Base-by-base conservation (phyloP, 2,329 filamentous ascomycete genomes). In the Teratosphaeria pseudoeucalypti region DNA sequence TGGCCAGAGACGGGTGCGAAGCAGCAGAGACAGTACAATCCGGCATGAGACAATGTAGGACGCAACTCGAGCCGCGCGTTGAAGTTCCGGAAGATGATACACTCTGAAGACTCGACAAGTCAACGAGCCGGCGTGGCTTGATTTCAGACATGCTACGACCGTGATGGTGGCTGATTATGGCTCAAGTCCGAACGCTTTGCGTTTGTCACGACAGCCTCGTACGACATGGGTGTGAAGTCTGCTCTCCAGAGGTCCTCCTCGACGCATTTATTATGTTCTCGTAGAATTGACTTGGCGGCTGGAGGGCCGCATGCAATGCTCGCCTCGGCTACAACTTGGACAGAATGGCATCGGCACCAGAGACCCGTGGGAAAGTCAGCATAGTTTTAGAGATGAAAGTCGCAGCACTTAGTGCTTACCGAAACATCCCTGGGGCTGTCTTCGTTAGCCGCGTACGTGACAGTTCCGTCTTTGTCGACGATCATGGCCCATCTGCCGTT, bases 401-500 rank as follows among this genome's bases (percentile, higher is more conserved):
- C 7, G 19, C 7, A n/a, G 29, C 11, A 16, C 37, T 2, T 26
- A 27, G 26, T 56, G 70, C 75, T 72, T 67, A 80, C 79, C 57
- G 74, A 73, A 49, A 81, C 77, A 62, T 80, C 70, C 54, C 76
- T 68, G 2, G 76, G 76, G 63, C 77, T 81, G 63, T 72, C 74
- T 78, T 95, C 90, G 69, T 83, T 86, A 76, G 87, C 88, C 62
- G 89, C 88, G 74, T 95, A 95, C 70, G 78, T 80, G 70, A 95
- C 82, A 80, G 89, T 92, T 75, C 90, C 90, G 74, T 95, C 80
- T 77, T 92, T 74, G 64, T 79, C 90, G 66, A 95, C 77, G 68
- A 92, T 78, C 73, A 95, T 82, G 68, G 88, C 90, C 78, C 89
- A 95, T 63, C 90, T 83, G 63, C 82, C 85, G 65, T 88, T 91